Conservation (phyloP, 345 rosid genomes). For the Eucalyptus victrix region DNA sequence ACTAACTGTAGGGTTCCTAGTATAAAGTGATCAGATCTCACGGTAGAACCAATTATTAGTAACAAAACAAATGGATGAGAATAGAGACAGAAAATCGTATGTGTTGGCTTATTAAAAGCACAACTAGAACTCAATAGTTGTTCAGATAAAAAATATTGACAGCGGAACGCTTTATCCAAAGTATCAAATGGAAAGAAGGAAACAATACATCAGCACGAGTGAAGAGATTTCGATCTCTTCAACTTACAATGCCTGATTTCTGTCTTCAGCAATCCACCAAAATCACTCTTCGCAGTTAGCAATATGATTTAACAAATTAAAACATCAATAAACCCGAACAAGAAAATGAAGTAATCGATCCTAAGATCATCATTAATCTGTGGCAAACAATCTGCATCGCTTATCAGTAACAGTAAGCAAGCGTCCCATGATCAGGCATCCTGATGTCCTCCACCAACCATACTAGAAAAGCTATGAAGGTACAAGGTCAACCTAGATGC, state of each 20-base stretch:
- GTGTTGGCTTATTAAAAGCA: neutral
- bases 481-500: neutral
- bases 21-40: neutral
- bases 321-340: neutral
- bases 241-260: neutral
- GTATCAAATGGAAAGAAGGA: neutral
- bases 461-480: neutral
- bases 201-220: neutral
- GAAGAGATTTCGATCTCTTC: neutral
- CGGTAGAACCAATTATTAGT: neutral
- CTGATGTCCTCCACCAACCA: neutral
- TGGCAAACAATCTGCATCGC: neutral
- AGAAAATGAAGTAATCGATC: neutral
- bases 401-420: neutral
- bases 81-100: neutral
- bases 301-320: neutral
- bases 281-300: neutral
- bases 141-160: neutral
- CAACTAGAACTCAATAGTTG: neutral
- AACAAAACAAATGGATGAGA: neutral
- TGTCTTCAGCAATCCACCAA: neutral
- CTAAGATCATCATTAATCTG: neutral
- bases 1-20: neutral
- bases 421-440: neutral
- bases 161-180: neutral